Evolutionary conservation across 2,329 filamentous ascomycete genomes (phyloP).

Genomic region (Colletotrichum agaves): DNA sequence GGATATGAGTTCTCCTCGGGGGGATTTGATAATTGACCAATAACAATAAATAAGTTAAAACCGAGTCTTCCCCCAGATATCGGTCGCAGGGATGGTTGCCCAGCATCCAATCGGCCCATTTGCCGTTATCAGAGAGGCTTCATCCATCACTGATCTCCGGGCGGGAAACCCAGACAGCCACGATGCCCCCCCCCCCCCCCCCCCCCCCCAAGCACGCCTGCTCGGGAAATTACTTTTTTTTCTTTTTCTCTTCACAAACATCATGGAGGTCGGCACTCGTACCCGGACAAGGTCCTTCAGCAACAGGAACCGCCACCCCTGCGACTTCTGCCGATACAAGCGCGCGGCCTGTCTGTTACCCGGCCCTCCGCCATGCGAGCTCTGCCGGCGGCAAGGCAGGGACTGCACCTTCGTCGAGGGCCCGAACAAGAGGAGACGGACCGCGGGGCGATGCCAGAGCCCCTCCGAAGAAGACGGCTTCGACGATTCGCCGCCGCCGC

Average conservation of each 20-base stretch:
- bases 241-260: not conserved
- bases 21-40: not conserved
- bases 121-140: constrained; percentile 10
- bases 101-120: constrained; percentile 25
- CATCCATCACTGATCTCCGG: not conserved
- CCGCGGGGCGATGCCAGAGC: constrained; percentile 3
- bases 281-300: not conserved
- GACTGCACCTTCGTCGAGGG: constrained; percentile 29
- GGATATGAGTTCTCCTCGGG: constrained; percentile 13
- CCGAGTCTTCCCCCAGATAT: not conserved
- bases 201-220: not conserved
- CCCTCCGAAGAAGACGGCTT: not conserved
- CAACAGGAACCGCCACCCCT: constrained; percentile 23
- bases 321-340: constrained; percentile 33
- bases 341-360: constrained; percentile 28
- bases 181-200: no score
- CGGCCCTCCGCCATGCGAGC: constrained; percentile 17
- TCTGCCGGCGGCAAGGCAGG: constrained; percentile 21
- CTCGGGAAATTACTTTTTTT: not conserved
- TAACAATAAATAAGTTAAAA: not conserved
- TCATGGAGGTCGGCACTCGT: constrained; percentile 18
- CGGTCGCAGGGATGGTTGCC: not conserved
- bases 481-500: not conserved
- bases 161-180: constrained; percentile 11
- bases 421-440: constrained; percentile 20